Evolutionary conservation across 768 basidiomycete species (phyloP), one percentile per base, ranked within the genome.

Genomic region (Lactarius tabidus): DNA sequence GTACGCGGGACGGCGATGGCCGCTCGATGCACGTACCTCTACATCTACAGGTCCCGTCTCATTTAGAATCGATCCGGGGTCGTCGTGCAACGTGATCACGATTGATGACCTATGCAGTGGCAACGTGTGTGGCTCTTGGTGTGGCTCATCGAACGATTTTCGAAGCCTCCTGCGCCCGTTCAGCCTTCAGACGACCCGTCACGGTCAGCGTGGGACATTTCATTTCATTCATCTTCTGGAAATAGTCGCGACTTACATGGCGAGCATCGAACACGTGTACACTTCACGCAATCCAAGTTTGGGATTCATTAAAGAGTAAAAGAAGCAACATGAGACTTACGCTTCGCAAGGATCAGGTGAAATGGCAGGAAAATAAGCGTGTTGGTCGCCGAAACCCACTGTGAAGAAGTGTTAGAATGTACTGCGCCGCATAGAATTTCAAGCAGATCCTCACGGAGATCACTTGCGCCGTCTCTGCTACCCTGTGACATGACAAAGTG

Each of bases 191-290:
- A 43, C 5, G 38, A 28, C 38, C 7, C 15, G 17, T 41, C n/a
- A 55, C 2, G n/a, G 23, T 9, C 28, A 31, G 39, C n/a, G 17
- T 26, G 55, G 2, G 36, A 48, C 12, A 38, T 41, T 39, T 51
- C 48, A 26, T 14, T 26, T 51, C 43, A 10, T 51, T n/a, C n/a
- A 52, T 18, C 15, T n/a, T 18, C 15, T n/a, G 35, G n/a, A 9
- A 17, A 31, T n/a, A 29, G 8, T 36, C 3, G 20, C 18, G 4
- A 29, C 35, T 53, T 45, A 63, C 66, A 67, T 67, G 8, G 57
- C 61, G 29, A 66, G 65, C 61, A 63, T 62, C 26, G 60, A 66
- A 52, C 62, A 63, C 18, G 66, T 62, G 51, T 63, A 63, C 6
- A 57, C 36, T 33, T 8, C n/a, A 35, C 33, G 36, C 28, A 45